A percentile compares a stretch with the other conserved stretches of the same genome.
These are phyloP conservation scores for Paraphaeosphaeria minitans DNA, from an alignment of 2,329 filamentous ascomycete genomes.

Conservation along the genomic window DNA sequence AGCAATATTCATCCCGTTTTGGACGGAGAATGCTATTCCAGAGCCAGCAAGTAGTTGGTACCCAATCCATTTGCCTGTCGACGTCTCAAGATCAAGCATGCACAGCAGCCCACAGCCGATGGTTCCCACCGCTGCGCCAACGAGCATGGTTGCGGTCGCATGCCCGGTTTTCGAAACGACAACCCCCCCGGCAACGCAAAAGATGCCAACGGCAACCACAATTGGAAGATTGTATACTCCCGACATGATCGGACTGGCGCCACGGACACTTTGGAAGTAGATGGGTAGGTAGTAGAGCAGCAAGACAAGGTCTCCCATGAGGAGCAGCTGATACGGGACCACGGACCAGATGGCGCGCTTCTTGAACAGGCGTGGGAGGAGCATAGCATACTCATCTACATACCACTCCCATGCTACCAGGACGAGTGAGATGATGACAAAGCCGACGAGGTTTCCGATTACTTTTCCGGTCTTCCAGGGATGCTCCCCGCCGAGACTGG, in stretches of 20 bases:
- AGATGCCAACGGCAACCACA: conserved; percentile 41
- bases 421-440: conserved; percentile 42
- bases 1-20: conserved; percentile 5
- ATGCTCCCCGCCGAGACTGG: conserved; percentile 28
- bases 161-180: conserved; percentile 35
- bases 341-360: conserved; percentile 44
- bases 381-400: conserved; percentile 49
- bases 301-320: conserved; percentile 15
- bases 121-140: neutral
- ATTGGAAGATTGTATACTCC: conserved; percentile 53
- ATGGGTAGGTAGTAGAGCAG: conserved; percentile 57
- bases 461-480: conserved; percentile 45
- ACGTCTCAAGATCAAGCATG: conserved; percentile 45
- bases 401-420: conserved; percentile 47
- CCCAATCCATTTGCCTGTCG: conserved; percentile 50
- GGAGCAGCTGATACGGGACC: conserved; percentile 45
- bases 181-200: conserved; percentile 21
- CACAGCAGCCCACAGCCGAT: conserved; percentile 50
- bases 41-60: conserved; percentile 41
- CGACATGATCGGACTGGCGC: conserved; percentile 40
- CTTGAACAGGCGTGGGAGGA: conserved; percentile 47
- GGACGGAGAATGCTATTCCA: neutral
- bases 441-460: conserved; percentile 54
- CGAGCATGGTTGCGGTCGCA: conserved; percentile 28
- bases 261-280: conserved; percentile 61